Percentiles rank a stretch among this genome's conserved stretches.
These are phyloP conservation scores for Globisporangium recalcitrans DNA, from an alignment of 352 stramenopile genomes.

Conservation along the genomic window DNA sequence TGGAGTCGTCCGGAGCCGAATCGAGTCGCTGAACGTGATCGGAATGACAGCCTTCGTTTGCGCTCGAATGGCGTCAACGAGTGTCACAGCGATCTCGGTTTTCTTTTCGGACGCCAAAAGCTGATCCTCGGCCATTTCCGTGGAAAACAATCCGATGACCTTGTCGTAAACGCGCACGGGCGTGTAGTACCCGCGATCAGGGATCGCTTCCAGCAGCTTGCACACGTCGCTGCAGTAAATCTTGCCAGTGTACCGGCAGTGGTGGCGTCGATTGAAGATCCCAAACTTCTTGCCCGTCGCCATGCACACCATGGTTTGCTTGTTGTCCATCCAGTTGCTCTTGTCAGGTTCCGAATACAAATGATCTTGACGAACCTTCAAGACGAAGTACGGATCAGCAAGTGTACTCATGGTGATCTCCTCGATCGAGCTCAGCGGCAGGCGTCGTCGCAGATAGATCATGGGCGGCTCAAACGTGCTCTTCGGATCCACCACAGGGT, in stretches of 20 bases:
- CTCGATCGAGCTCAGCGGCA: slow-evolving; percentile 58
- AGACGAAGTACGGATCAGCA: slow-evolving; percentile 75
- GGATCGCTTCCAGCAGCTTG: slow-evolving; percentile 73
- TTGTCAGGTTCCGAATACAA: slow-evolving; percentile 62
- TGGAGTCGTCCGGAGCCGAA: slow-evolving; percentile 49
- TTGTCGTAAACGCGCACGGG: slow-evolving; percentile 77
- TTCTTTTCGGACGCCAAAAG: slow-evolving; percentile 82
- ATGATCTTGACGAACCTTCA: slow-evolving; percentile 54
- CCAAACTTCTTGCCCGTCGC: slow-evolving; percentile 84
- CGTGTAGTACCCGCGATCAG: slow-evolving; percentile 75
- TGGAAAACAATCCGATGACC: slow-evolving; percentile 76
- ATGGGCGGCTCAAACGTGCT: slow-evolving; percentile 48
- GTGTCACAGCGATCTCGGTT: slow-evolving; percentile 80
- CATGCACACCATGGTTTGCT: slow-evolving; percentile 80
- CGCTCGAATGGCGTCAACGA: slow-evolving; percentile 69
- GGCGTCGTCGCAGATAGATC: slow-evolving; percentile 66
- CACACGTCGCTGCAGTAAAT: slow-evolving; percentile 85
- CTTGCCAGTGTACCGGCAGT: slow-evolving; percentile 83
- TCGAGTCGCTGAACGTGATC: slow-evolving; percentile 67
- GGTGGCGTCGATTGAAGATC: slow-evolving; percentile 83
- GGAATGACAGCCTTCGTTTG: slow-evolving; percentile 45
- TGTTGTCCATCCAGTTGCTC: slow-evolving; percentile 83
- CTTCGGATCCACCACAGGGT: slow-evolving; percentile 50
- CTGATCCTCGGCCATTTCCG: slow-evolving; percentile 79
- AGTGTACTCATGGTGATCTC: slow-evolving; percentile 77